Conservation (phyloP, 2,329 filamentous ascomycete genomes). For the Amauroascus verrucosus region DNA sequence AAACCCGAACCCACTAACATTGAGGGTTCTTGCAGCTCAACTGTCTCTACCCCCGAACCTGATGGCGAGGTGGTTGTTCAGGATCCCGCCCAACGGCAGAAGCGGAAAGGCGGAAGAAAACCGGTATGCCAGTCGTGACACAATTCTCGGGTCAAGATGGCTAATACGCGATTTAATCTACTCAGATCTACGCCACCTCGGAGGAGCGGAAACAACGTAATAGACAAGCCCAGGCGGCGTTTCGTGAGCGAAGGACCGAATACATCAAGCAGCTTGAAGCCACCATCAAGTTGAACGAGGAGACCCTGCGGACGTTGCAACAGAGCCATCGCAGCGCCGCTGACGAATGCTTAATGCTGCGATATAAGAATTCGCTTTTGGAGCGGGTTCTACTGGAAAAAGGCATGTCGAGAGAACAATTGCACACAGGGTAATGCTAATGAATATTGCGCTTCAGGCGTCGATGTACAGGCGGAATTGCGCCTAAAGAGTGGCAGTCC, state of each 20-base stretch:
- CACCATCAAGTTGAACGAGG: slow-evolving; percentile 93
- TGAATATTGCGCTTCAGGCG: slow-evolving; percentile 52
- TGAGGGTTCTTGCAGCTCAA: slow-evolving; percentile 37
- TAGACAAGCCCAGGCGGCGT: slow-evolving; percentile 91
- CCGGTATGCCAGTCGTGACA: slow-evolving; percentile 76
- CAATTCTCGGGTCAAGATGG: too few species aligned
- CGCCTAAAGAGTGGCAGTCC: slow-evolving; percentile 86
- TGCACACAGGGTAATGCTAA: slow-evolving; percentile 10
- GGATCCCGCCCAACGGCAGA: slow-evolving; percentile 51
- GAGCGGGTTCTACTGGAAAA: slow-evolving; percentile 95
- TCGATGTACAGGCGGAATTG: slow-evolving; percentile 93
- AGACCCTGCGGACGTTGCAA: slow-evolving; percentile 82
- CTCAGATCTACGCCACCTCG: slow-evolving; percentile 92
- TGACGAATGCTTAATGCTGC: slow-evolving; percentile 94
- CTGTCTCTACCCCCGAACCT: slow-evolving; percentile 39
- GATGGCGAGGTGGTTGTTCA: slow-evolving; percentile 33
- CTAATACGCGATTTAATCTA: background rate
- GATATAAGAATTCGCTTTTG: slow-evolving; percentile 94
- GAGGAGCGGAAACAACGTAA: slow-evolving; percentile 98
- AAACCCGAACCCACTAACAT: slow-evolving; percentile 32
- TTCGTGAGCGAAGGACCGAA: slow-evolving; percentile 90
- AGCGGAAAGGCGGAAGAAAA: slow-evolving; percentile 95
- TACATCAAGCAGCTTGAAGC: slow-evolving; percentile 99
- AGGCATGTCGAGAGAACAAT: slow-evolving; percentile 44
- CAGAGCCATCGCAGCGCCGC: slow-evolving; percentile 88